phyloP scores from a whole-genome alignment of 495 filamentous ascomycete genomes.

The Pyrenula massariospora region DNA sequence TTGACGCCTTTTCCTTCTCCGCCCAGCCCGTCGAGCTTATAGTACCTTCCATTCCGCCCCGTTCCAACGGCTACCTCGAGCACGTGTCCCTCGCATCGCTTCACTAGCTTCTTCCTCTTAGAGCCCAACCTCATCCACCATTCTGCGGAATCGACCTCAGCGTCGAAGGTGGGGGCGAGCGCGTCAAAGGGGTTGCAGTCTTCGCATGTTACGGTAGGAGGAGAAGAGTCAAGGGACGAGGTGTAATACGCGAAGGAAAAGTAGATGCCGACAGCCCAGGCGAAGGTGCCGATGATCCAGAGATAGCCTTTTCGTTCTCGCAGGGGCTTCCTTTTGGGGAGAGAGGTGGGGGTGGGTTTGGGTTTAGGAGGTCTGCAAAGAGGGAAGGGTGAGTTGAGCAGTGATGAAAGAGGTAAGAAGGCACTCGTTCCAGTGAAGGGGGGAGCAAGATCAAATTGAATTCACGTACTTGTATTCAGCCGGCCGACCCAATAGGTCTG shows the following conservation, averaged over 20 bases:
- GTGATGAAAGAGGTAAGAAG: too few relatives aligned
- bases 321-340: too few relatives aligned
- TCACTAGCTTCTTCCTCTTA: conserved; percentile 49
- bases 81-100: conserved; percentile 62
- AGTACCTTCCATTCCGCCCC: conserved; percentile 76
- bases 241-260: conserved; percentile 38
- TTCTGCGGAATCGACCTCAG: conserved; percentile 53
- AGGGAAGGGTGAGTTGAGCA: too few relatives aligned
- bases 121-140: conserved; percentile 48
- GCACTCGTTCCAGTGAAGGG: too few relatives aligned
- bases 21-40: conserved; percentile 45
- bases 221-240: conserved; percentile 3
- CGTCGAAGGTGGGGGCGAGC: conserved; percentile 50
- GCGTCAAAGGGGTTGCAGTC: conserved; percentile 45
- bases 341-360: neutral
- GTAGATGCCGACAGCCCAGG: conserved; percentile 37
- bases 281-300: conserved; percentile 25
- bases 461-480: neutral
- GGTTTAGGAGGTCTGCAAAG: neutral
- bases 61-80: conserved; percentile 85
- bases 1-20: conserved; percentile 52
- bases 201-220: conserved; percentile 16
- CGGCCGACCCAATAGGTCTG: neutral
- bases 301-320: neutral
- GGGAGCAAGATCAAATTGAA: too few relatives aligned